Percentiles rank a stretch among this genome's conserved stretches.
Conservation (phyloP, 805 yeast genomes). For the Aciculoconidium aculeatum region DNA sequence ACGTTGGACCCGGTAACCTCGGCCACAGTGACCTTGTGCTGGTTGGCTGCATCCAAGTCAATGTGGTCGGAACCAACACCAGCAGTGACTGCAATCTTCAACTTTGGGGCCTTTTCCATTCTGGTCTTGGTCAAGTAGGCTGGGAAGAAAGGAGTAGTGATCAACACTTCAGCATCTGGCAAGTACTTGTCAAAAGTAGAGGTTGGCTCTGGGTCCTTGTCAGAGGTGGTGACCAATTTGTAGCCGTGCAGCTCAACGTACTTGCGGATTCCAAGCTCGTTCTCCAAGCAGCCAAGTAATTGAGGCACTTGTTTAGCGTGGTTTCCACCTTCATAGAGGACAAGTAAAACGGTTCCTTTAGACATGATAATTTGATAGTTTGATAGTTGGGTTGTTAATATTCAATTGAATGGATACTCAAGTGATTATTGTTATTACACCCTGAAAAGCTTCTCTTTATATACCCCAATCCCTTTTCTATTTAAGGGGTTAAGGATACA, state of each 20-base stretch:
- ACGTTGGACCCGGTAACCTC: constrained; percentile 85
- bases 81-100: constrained; percentile 69
- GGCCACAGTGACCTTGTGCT: constrained; percentile 56
- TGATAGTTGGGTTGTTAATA: background rate
- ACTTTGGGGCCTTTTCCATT: constrained; percentile 61
- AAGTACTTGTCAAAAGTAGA: constrained; percentile 59
- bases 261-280: constrained; percentile 64
- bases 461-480: too few species aligned
- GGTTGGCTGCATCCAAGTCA: constrained; percentile 64
- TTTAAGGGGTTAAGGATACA: too few species aligned
- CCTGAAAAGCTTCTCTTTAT: too few species aligned
- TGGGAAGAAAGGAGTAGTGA: constrained; percentile 81
- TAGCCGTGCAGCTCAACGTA: constrained; percentile 67
- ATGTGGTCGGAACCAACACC: constrained; percentile 85
- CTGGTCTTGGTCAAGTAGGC: constrained; percentile 67
- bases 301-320: constrained; percentile 57
- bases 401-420: background rate
- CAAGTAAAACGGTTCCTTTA: constrained; percentile 42
- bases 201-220: constrained; percentile 56
- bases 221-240: constrained; percentile 56
- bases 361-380: constrained; percentile 4
- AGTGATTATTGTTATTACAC: background rate
- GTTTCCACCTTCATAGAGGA: constrained; percentile 51
- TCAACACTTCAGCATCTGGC: constrained; percentile 68
- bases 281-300: constrained; percentile 66